Evolutionary conservation across 1,284 basidiomycete species (phyloP).

Genomic region (Ustilago hordei): DNA sequence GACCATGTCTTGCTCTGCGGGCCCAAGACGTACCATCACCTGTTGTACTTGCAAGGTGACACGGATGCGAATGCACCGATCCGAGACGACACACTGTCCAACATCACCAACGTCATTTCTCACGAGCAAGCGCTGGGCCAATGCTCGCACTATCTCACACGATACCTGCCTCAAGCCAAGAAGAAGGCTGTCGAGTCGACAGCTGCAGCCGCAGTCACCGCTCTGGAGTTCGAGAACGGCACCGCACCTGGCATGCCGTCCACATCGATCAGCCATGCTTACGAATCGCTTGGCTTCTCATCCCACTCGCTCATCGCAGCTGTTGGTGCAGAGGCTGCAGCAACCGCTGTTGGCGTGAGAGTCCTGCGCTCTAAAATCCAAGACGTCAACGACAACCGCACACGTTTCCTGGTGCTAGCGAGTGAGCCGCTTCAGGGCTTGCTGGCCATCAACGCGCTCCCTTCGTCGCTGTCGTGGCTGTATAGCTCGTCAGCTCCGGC

Average conservation of each 20-base stretch:
- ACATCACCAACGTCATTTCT: constrained; percentile 54
- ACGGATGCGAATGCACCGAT: constrained; percentile 32
- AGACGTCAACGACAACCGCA: constrained; percentile 49
- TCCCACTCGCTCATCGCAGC: constrained; percentile 45
- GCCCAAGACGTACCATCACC: constrained; percentile 48
- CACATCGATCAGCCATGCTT: constrained; percentile 21
- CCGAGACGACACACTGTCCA: constrained; percentile 45
- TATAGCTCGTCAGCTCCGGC: constrained; percentile 15
- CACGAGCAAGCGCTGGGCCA: constrained; percentile 56
- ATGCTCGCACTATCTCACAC: constrained; percentile 44
- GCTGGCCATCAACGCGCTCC: constrained; percentile 28
- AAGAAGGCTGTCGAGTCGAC: constrained; percentile 52
- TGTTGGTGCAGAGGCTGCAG: constrained; percentile 40
- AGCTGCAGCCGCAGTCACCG: constrained; percentile 43
- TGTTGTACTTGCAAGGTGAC: constrained; percentile 45
- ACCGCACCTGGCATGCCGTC: constrained; percentile 43
- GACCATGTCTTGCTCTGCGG: constrained; percentile 52
- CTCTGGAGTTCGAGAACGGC: constrained; percentile 46
- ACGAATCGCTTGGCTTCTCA: constrained; percentile 44
- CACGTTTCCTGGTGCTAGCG: constrained; percentile 44
- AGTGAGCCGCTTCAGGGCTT: constrained; percentile 40
- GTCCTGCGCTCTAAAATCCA: constrained; percentile 46
- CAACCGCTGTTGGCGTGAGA: constrained; percentile 21
- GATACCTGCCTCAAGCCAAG: constrained; percentile 47
- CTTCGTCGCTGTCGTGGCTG: constrained; percentile 22